Evolutionary conservation across 1,284 basidiomycete genomes (phyloP).

Genomic region (Trametes hirsuta): DNA sequence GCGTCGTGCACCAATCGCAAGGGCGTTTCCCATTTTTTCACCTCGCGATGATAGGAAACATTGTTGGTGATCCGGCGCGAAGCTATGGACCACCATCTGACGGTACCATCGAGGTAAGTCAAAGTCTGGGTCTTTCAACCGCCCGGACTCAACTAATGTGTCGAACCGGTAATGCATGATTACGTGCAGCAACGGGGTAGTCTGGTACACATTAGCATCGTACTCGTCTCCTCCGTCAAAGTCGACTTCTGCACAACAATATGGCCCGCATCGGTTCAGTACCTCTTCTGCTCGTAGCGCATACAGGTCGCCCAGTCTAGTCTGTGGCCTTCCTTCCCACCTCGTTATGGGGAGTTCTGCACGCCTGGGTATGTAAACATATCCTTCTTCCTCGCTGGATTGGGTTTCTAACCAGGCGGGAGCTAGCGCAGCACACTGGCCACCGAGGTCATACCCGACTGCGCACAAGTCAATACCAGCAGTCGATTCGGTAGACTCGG

Average conservation of each 20-base stretch:
- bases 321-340: background rate
- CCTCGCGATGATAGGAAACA: background rate
- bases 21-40: conserved; percentile 2
- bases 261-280: background rate
- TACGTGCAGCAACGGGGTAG: background rate
- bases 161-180: conserved; percentile 5
- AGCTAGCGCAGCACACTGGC: no score
- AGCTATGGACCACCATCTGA: conserved; percentile 6
- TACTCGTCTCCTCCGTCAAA: background rate
- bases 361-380: no score
- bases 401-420: no score
- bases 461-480: no score
- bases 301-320: background rate
- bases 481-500: background rate
- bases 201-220: background rate
- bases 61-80: background rate
- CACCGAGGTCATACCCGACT: no score
- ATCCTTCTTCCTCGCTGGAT: no score
- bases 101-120: conserved; percentile 8
- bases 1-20: background rate
- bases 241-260: background rate
- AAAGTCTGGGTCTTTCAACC: background rate
- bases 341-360: no score
- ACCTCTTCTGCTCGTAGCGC: background rate
- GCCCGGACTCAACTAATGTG: background rate